phyloP scores from a whole-genome alignment of 1,284 basidiomycete species.

The Earliella scabrosa region DNA sequence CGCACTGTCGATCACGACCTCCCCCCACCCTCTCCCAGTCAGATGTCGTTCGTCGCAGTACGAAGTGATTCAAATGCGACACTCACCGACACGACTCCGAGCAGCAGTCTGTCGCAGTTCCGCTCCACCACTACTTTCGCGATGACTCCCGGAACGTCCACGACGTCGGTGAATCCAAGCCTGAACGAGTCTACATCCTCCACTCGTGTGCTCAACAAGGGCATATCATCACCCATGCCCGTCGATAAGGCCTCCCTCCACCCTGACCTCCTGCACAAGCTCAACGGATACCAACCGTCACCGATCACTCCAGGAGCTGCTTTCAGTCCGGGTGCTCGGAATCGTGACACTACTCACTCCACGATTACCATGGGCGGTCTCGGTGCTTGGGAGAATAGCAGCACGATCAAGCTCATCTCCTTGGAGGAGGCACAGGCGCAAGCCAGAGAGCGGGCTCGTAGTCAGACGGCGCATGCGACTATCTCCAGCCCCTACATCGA shows the following conservation, averaged over 20 bases:
- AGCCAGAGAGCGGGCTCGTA: slow-evolving; percentile 54
- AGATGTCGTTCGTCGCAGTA: slow-evolving; percentile 25
- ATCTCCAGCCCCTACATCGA: slow-evolving; percentile 29
- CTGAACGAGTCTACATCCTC: slow-evolving; percentile 31
- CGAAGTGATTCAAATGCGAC: slow-evolving; percentile 58
- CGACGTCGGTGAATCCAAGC: slow-evolving; percentile 47
- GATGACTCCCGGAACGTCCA: slow-evolving; percentile 51
- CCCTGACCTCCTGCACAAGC: slow-evolving; percentile 18
- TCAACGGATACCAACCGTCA: slow-evolving; percentile 15
- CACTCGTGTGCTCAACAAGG: slow-evolving; percentile 25
- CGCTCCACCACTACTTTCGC: slow-evolving; percentile 45
- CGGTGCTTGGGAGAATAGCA: slow-evolving; percentile 51
- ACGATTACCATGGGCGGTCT: slow-evolving; percentile 37
- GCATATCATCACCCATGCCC: slow-evolving; percentile 37
- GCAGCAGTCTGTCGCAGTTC: slow-evolving; percentile 41
- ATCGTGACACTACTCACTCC: slow-evolving; percentile 39
- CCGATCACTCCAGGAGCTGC: slow-evolving; percentile 4
- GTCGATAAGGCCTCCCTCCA: slow-evolving; percentile 31
- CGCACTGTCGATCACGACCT: slow-evolving; percentile 40
- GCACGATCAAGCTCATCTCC: slow-evolving; percentile 69
- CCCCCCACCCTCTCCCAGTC: slow-evolving; percentile 35
- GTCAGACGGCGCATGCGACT: slow-evolving; percentile 46
- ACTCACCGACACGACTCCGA: slow-evolving; percentile 51
- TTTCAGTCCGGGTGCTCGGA: slow-evolving; percentile 19
- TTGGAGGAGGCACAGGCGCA: slow-evolving; percentile 77